Evolutionary conservation across 192 early-diverging fungal genomes (phyloP), one percentile per base, ranked within the genome.

Genomic region (Hyaloraphidium curvatum): DNA sequence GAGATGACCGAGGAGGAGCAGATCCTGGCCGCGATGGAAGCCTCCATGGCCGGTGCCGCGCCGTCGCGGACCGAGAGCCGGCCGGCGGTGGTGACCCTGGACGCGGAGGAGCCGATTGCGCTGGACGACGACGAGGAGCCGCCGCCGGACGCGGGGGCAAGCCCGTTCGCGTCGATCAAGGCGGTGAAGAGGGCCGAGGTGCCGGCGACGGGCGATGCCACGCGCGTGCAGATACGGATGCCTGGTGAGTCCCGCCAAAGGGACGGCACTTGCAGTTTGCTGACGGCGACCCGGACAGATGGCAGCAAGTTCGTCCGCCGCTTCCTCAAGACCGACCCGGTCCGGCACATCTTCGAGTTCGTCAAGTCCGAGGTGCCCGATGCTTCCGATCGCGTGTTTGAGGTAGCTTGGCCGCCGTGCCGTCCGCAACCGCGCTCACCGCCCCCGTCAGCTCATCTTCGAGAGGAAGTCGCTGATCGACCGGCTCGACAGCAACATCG

Each of bases 1-100:
- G 78, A 83, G 30, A 75, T 91, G 79, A 74, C 80, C 11, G 89
- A 92, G 67, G 91, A 91, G 39, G 89, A 95, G 52, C 85, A 90
- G 62, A 57, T 95, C 9, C 73, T 77, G 14, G 74, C 84, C 16
- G 89, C 89, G 11, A 78, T 95, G 55, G 71, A 70, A 21, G 87
- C 83, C 1, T 89, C 86, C 27, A 65, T 81, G 35, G 59, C 54
- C 3, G 48, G 54, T 23, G 50, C 28, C 21, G 31, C 52, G 4
- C 57, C 37, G 17, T 62, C 62, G 4, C 59, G 61, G 22, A 55
- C 58, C n/a, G 67, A 63, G 28, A 40, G 28, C 23, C 58, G 56
- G 13, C 59, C 55, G 7, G 57, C 56, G 7, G 33, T 37, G 33
- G 33, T 37, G 7, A n/a, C 7, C n/a, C 9, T 37, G 7, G 33